Base-by-base conservation (phyloP, 805 yeast species). In the Ogataea paradorogensis region DNA sequence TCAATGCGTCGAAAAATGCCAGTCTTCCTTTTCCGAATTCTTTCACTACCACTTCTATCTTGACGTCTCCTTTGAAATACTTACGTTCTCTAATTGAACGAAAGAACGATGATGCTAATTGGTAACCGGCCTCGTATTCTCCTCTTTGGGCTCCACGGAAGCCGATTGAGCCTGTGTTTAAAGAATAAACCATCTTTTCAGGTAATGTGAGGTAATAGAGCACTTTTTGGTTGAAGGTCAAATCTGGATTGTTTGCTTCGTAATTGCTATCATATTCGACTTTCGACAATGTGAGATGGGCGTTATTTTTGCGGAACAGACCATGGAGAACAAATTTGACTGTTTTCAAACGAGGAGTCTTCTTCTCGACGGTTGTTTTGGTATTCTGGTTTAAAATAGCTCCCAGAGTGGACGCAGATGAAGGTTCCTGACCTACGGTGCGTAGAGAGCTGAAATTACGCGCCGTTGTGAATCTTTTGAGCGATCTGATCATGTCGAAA, bases 61-160 rank as follows among this genome's bases (percentile, higher is more conserved):
- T 74, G 48, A 76, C 77, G 35, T 51, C 47, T n/a, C 48, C 46
- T n/a, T 40, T 37, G 15, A 61, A 42, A 16, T 52, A 25, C 15
- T 45, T 42, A 70, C 74, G 58, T 80, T 84, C 63, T 78, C 79
- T 58, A 18, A 91, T 84, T 48, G 72, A 61, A 46, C 80, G 73
- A 63, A 91, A 88, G 65, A 86, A 71, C 47, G 76, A 76, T 4
- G 89, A 69, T 11, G 89, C 69, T 8, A 91, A 82, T 61, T 89
- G 96, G 70, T 83, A 90, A 10, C 84, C 84, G 1, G 96, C 96
- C 65, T 91, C 99, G 56, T 86, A 87, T 62, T 88, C 95, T 34
- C 95, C 87, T 64, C 96, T 80, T 41, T 88, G 88, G 13, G 93
- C 78, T 56, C 89, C 88, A 56, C 88, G 76, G 70, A 89, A 91